These are phyloP conservation scores for Fistulinella cinereoalba DNA, from an alignment of 1,284 basidiomycete genomes.

Conservation along the genomic window DNA sequence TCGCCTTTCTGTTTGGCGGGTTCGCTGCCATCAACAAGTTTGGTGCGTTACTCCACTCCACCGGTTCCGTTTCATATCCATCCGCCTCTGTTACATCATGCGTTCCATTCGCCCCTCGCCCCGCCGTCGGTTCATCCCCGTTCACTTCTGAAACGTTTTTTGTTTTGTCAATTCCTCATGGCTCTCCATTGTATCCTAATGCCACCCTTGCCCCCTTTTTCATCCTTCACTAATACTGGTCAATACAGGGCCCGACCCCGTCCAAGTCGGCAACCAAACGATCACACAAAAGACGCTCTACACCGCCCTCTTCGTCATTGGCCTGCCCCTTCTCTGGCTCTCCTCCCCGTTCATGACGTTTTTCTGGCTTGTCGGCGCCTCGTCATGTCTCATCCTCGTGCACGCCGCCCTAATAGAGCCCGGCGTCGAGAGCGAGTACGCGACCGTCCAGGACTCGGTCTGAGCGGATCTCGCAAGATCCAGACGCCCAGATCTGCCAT, in stretches of 20 bases:
- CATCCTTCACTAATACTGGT: background rate
- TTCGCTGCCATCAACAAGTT: constrained; percentile 90
- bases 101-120: no score
- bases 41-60: constrained; percentile 51
- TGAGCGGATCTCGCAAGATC: constrained; percentile 31
- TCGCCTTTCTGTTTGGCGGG: constrained; percentile 89
- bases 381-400: constrained; percentile 69
- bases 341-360: constrained; percentile 68
- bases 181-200: no score
- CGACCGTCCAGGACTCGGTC: constrained; percentile 66
- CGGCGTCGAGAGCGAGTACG: constrained; percentile 88
- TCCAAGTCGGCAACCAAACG: constrained; percentile 74
- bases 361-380: constrained; percentile 80
- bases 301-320: constrained; percentile 75
- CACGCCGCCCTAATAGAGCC: constrained; percentile 86
- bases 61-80: constrained; percentile 1
- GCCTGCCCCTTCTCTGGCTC: constrained; percentile 67
- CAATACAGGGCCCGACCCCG: constrained; percentile 64
- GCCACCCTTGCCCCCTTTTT: no score
- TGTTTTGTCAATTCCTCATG: no score
- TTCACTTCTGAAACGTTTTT: no score
- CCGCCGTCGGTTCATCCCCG: no score
- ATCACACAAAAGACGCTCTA: constrained; percentile 86
- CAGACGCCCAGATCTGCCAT: background rate
- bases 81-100: background rate